phyloP scores from a whole-genome alignment of 2,329 filamentous ascomycete species.

The Hymenoscyphus repandus region DNA sequence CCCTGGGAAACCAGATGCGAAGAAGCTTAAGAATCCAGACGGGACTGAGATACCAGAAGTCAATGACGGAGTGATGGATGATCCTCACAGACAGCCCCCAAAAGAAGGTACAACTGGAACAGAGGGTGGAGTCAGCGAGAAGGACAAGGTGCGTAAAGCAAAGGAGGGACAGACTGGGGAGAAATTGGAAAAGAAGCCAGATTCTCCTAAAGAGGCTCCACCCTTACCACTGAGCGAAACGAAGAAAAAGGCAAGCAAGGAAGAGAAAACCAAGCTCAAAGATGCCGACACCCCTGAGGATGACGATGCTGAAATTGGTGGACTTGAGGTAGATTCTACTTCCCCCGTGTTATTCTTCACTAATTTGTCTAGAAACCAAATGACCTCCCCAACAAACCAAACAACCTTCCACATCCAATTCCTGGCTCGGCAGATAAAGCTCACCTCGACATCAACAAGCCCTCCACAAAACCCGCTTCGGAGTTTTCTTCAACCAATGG shows the following conservation, averaged over 20 bases:
- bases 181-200: conserved; percentile 69
- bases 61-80: conserved; percentile 88
- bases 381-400: conserved; percentile 72
- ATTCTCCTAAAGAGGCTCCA: conserved; percentile 78
- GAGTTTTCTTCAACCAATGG: conserved; percentile 28
- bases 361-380: conserved; percentile 61
- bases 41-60: conserved; percentile 57
- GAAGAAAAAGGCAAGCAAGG: conserved; percentile 48
- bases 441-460: conserved; percentile 49
- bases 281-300: conserved; percentile 34
- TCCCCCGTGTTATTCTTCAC: not conserved
- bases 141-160: conserved; percentile 68
- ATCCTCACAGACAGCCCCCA: conserved; percentile 68
- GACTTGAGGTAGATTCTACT: conserved; percentile 51
- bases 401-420: conserved; percentile 67
- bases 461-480: conserved; percentile 34
- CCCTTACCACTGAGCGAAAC: conserved; percentile 78
- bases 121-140: conserved; percentile 83
- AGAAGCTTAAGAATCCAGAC: conserved; percentile 46
- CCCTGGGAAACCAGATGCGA: conserved; percentile 44
- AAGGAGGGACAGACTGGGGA: conserved; percentile 61
- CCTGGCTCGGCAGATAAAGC: conserved; percentile 62
- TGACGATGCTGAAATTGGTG: conserved; percentile 32
- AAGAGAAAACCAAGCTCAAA: conserved; percentile 29
- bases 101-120: conserved; percentile 85